Evolutionary conservation across 805 yeast species (phyloP).

Genomic region (Cyberlindnera saturnus): DNA sequence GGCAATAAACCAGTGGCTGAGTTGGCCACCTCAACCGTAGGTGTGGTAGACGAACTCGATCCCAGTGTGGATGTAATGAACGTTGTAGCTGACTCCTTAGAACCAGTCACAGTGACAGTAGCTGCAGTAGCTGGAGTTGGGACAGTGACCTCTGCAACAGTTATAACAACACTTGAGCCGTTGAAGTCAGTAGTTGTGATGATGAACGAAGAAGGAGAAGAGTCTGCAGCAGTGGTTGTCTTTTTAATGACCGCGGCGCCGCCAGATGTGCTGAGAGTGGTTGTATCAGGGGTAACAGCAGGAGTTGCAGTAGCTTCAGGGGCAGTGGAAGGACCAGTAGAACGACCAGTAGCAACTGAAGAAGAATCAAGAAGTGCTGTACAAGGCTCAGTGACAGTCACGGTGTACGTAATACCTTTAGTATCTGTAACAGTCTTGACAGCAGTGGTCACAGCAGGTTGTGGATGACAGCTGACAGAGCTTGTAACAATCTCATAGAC

Average conservation of each 20-base stretch:
- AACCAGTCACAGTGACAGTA: background rate
- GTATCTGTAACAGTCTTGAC: slow-evolving; percentile 7
- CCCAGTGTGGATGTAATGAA: background rate
- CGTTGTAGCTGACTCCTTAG: background rate
- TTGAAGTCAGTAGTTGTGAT: slow-evolving; percentile 5
- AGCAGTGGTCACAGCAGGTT: background rate
- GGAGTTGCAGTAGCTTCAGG: background rate
- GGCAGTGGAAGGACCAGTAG: too few species aligned
- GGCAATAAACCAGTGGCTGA: background rate
- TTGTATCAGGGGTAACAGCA: background rate
- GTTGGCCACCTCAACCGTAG: background rate
- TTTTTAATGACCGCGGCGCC: too few species aligned
- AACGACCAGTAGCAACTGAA: too few species aligned
- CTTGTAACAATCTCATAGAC: background rate
- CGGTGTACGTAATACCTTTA: slow-evolving; percentile 4
- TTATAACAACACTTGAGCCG: slow-evolving; percentile 4
- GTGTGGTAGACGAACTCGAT: background rate
- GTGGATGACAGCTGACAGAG: background rate
- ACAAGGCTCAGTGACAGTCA: slow-evolving; percentile 2
- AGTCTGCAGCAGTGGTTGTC: background rate
- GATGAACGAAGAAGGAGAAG: background rate
- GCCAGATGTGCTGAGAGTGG: too few species aligned
- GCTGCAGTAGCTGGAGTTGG: background rate
- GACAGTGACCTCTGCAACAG: slow-evolving; percentile 4
- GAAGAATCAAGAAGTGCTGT: background rate